These are phyloP conservation scores for Cardamine chenopodiifolia DNA, from an alignment of 345 rosid species.

Conservation along the genomic window DNA sequence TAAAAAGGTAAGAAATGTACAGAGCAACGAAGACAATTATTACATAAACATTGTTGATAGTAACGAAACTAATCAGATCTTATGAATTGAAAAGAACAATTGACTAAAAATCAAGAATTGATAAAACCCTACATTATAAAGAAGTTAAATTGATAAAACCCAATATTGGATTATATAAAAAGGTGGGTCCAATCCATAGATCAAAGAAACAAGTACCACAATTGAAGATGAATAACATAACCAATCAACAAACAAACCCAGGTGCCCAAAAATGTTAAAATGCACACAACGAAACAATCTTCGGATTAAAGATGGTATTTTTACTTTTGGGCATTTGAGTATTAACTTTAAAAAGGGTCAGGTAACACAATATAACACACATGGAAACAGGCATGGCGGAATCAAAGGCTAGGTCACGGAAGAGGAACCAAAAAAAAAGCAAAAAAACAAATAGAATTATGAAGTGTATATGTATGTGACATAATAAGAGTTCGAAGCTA, in stretches of 20 bases:
- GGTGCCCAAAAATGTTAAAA: conserved; percentile 40
- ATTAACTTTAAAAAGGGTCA: conserved; percentile 26
- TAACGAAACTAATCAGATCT: conserved; percentile 16
- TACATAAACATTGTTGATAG: background rate
- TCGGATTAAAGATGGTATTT: conserved; percentile 24
- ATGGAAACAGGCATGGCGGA: conserved; percentile 48
- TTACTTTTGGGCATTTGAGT: background rate
- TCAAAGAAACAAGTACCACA: no score
- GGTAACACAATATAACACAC: conserved; percentile 44
- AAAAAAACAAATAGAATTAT: conserved; percentile 11
- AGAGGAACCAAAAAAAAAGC: conserved; percentile 35
- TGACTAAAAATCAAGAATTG: conserved; percentile 22
- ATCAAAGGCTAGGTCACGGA: conserved; percentile 48
- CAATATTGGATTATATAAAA: conserved; percentile 17
- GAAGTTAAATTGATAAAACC: conserved; percentile 20
- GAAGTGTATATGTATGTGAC: conserved; percentile 31
- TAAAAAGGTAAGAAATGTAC: conserved; percentile 15
- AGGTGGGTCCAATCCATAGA: conserved; percentile 35
- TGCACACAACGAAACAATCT: conserved; percentile 24
- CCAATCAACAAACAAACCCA: conserved; percentile 45
- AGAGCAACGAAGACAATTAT: background rate
- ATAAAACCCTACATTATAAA: conserved; percentile 35
- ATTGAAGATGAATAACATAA: conserved; percentile 35
- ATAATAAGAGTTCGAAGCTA: conserved; percentile 26
- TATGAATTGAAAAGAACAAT: conserved; percentile 14